phyloP scores from a whole-genome alignment of 2,329 filamentous ascomycete species.

The Exophiala mesophila region DNA sequence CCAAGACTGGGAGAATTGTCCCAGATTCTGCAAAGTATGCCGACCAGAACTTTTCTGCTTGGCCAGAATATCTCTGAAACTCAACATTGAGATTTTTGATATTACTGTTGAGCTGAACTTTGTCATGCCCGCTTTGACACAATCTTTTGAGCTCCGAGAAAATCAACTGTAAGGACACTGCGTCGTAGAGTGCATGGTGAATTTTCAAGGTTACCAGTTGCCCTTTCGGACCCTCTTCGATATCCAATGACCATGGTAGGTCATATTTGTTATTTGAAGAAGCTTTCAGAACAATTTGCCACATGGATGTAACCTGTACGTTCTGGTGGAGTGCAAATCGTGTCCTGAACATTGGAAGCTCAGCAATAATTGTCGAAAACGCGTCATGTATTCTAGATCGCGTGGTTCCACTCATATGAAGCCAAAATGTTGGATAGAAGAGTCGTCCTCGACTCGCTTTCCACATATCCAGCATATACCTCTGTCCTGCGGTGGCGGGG shows the following conservation, averaged over 20 bases:
- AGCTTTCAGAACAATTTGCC: constrained; percentile 17
- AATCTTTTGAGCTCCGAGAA: constrained; percentile 48
- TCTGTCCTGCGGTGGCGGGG: constrained; percentile 70
- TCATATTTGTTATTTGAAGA: constrained; percentile 16
- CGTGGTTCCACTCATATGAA: constrained; percentile 45
- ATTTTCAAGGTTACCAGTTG: constrained; percentile 53
- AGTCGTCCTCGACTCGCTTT: constrained; percentile 59
- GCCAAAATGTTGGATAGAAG: constrained; percentile 71
- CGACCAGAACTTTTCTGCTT: constrained; percentile 40
- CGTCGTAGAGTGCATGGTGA: constrained; percentile 87
- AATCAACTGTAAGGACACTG: constrained; percentile 66
- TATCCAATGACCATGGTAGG: constrained; percentile 13
- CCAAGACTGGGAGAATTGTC: constrained; percentile 1
- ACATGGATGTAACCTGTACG: constrained; percentile 20
- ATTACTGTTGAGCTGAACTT: constrained; percentile 26
- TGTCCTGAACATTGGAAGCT: constrained; percentile 65
- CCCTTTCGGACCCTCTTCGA: not conserved
- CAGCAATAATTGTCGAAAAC: constrained; percentile 56
- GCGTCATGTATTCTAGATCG: constrained; percentile 47
- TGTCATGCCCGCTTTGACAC: constrained; percentile 32
- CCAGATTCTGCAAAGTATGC: constrained; percentile 32
- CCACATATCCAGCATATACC: constrained; percentile 76
- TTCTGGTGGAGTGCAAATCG: constrained; percentile 44
- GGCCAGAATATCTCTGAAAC: not conserved
- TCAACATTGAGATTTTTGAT: constrained; percentile 16